Evolutionary conservation across 257 asterid species (phyloP), one percentile per base, ranked within the genome.

Genomic region (Salvia hispanica): DNA sequence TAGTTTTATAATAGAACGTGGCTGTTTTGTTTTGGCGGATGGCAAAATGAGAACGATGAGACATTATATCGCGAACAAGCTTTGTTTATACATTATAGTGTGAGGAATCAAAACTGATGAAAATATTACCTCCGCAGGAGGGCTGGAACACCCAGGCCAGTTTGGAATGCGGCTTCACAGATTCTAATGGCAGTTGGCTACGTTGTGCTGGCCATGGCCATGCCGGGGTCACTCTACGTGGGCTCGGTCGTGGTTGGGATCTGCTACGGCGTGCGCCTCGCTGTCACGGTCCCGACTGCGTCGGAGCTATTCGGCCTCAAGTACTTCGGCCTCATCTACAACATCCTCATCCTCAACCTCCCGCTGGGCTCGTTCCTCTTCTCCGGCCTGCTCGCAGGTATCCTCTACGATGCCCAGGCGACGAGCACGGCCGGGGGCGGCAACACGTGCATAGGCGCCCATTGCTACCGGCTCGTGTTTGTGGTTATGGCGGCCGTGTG

Each of bases 301-400:
- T 89, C 95, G 0, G 96, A 89, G 64, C 82, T 89, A 2, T 89
- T 89, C 40, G 96, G 96, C 15, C 92, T 89, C n/a, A 87, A 85
- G 58, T 79, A 79, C 39, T 89, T 80, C 21, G 96, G 95, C 5
- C 91, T 89, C 62, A 77, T 87, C 9, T 87, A 85, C 85, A 89
- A 87, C 75, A 81, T 89, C 7, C 82, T 89, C 25, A 83, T 85
- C 58, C 86, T 89, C 47, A 87, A 87, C 51, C 95, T 83, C 36
- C 92, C 95, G 0, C 72, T 89, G 4, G 89, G 96, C 48, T 87
- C 95, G 1, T 89, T 86, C 78, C 83, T 89, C 52, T 89, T 89
- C 65, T 89, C 96, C 1, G 95, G 96, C 45, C 50, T 87, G 72
- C 88, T 89, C 4, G 96, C 95, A 0, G 96, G 95, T 4, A 51